phyloP scores from a whole-genome alignment of 768 basidiomycete genomes.

The Panaeolus cyanescens region DNA sequence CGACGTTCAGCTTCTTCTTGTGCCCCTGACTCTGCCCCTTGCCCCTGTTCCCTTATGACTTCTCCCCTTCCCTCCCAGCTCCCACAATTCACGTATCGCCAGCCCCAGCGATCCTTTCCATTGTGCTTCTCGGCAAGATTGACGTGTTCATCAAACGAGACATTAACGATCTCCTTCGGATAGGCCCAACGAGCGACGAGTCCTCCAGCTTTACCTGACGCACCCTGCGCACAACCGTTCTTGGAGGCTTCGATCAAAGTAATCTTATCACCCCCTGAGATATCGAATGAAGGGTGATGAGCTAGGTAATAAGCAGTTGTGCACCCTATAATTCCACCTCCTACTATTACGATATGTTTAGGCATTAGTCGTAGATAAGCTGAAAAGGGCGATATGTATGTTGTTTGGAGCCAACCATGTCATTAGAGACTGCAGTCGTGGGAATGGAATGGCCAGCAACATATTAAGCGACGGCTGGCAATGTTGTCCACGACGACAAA shows the following conservation, averaged over 20 bases:
- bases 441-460: background rate
- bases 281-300: slow-evolving; percentile 49
- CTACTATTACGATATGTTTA: slow-evolving; percentile 68
- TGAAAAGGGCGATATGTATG: too few species aligned
- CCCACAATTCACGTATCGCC: slow-evolving; percentile 73
- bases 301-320: slow-evolving; percentile 83
- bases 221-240: slow-evolving; percentile 71
- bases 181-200: slow-evolving; percentile 88
- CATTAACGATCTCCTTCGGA: slow-evolving; percentile 63
- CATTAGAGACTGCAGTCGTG: too few species aligned
- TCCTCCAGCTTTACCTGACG: slow-evolving; percentile 84
- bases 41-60: slow-evolving; percentile 18
- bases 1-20: slow-evolving; percentile 25
- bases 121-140: slow-evolving; percentile 68
- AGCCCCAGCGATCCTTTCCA: slow-evolving; percentile 80
- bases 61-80: slow-evolving; percentile 72
- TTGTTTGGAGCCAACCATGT: too few species aligned
- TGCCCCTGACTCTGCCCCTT: slow-evolving; percentile 17
- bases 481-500: background rate
- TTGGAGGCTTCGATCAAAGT: slow-evolving; percentile 75
- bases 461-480: background rate
- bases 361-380: background rate
- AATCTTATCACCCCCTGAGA: slow-evolving; percentile 38
- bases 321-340: slow-evolving; percentile 86
- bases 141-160: slow-evolving; percentile 78